A percentile compares a stretch with the other conserved stretches of the same genome.
Conservation (phyloP, 192 early-diverging fungal species). For the Entomortierella parvispora region DNA sequence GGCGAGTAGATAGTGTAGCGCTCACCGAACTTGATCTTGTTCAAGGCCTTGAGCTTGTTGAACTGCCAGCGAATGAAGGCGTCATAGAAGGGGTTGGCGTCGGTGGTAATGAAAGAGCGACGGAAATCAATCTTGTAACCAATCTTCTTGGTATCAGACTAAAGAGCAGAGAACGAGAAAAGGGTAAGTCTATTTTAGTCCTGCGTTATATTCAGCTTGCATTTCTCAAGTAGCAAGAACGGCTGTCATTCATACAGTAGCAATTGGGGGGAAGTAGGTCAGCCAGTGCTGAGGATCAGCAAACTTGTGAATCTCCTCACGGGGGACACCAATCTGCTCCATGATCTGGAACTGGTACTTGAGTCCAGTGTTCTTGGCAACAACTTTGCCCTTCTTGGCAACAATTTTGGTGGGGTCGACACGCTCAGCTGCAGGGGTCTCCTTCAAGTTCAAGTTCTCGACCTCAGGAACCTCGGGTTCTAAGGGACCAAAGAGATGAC, state of each 20-base stretch:
- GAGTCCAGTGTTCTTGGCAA: constrained; percentile 83
- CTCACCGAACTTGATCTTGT: constrained; percentile 95
- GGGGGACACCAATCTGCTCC: constrained; percentile 86
- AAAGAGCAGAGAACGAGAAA: constrained; percentile 1
- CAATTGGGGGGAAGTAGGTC: constrained; percentile 92
- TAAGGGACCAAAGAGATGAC: constrained; percentile 3
- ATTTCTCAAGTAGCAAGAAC: not conserved
- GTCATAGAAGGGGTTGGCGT: constrained; percentile 98
- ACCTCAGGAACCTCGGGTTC: constrained; percentile 51
- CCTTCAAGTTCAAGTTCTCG: constrained; percentile 52
- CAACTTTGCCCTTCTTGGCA: constrained; percentile 87
- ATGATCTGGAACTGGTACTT: constrained; percentile 99
- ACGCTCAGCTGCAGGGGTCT: constrained; percentile 37
- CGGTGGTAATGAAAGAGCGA: constrained; percentile 97
- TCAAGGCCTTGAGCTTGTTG: constrained; percentile 79
- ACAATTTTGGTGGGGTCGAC: constrained; percentile 71
- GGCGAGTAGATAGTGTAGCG: constrained; percentile 97
- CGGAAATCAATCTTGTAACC: constrained; percentile 94
- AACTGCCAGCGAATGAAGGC: constrained; percentile 99
- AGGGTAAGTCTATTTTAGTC: constrained; percentile 16
- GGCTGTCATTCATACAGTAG: constrained; percentile 57
- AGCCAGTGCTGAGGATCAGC: constrained; percentile 93
- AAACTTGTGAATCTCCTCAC: constrained; percentile 93
- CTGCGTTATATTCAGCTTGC: too few species aligned
- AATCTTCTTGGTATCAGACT: constrained; percentile 78